Percentiles rank a stretch among this genome's conserved stretches.
Conservation (phyloP, 768 basidiomycete genomes). For the Leccinum truebloodii region DNA sequence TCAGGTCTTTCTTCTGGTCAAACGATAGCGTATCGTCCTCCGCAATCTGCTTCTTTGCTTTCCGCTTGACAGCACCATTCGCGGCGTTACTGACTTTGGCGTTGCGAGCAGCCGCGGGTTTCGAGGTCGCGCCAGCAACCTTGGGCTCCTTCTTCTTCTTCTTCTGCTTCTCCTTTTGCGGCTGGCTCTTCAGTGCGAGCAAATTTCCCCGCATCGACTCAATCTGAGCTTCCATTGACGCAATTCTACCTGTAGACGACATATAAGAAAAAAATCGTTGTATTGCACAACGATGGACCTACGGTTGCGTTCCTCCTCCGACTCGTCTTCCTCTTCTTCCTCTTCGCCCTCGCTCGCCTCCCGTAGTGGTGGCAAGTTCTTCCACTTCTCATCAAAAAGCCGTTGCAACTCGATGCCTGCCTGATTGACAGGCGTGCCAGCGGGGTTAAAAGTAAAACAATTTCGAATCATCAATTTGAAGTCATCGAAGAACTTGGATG, state of each 20-base stretch:
- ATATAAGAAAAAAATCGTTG: slow-evolving; percentile 10
- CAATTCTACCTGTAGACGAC: slow-evolving; percentile 60
- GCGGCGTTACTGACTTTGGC: slow-evolving; percentile 42
- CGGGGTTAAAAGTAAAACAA: slow-evolving; percentile 90
- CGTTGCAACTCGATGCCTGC: slow-evolving; percentile 85
- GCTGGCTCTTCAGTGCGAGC: slow-evolving; percentile 56
- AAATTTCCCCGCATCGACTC: slow-evolving; percentile 74
- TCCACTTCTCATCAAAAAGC: slow-evolving; percentile 94
- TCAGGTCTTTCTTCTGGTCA: slow-evolving; percentile 98
- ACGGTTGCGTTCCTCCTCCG: slow-evolving; percentile 72
- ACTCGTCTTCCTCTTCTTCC: slow-evolving; percentile 62
- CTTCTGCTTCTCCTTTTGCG: slow-evolving; percentile 60
- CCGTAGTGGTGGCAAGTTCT: slow-evolving; percentile 62
- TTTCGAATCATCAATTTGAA: slow-evolving; percentile 95
- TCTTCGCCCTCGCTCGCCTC: slow-evolving; percentile 60
- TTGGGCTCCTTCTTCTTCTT: slow-evolving; percentile 68
- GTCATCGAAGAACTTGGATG: slow-evolving; percentile 83
- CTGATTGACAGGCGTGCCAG: slow-evolving; percentile 81
- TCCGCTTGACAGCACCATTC: slow-evolving; percentile 52
- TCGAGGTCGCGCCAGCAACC: slow-evolving; percentile 63
- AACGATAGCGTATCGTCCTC: slow-evolving; percentile 88
- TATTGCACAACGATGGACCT: slow-evolving; percentile 27
- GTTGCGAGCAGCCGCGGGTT: slow-evolving; percentile 49
- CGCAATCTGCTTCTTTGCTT: slow-evolving; percentile 61
- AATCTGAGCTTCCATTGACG: slow-evolving; percentile 79